A percentile compares a stretch with the other conserved stretches of the same genome.
phyloP scores from a whole-genome alignment of 257 asterid genomes.

The Primulina huaijiensis region DNA sequence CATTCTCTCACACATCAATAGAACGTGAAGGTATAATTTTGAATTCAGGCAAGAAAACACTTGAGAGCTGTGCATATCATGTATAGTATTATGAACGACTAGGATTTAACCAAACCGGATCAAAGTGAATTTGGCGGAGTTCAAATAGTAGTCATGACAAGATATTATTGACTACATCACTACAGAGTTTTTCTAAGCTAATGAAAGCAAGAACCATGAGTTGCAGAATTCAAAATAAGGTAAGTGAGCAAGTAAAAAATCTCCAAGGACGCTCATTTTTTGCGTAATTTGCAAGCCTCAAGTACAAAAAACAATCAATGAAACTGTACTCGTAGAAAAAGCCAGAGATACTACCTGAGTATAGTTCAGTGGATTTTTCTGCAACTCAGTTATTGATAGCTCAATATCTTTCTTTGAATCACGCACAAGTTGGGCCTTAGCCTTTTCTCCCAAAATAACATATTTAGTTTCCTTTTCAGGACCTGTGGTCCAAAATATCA shows the following conservation, averaged over 20 bases:
- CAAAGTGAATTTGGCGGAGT: neutral
- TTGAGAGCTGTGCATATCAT: neutral
- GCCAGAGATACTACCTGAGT: constrained; percentile 62
- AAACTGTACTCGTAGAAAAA: constrained; percentile 11
- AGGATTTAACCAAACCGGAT: neutral
- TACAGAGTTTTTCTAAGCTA: neutral
- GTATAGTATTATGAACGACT: neutral
- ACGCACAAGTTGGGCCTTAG: constrained; percentile 85
- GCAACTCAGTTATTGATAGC: constrained; percentile 69
- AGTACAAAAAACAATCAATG: neutral
- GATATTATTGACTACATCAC: neutral
- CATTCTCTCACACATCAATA: neutral
- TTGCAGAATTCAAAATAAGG: neutral
- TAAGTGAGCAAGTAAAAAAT: constrained; percentile 7
- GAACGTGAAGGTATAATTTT: neutral
- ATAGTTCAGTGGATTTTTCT: constrained; percentile 87
- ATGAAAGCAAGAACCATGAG: neutral
- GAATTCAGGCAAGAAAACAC: neutral
- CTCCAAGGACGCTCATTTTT: neutral
- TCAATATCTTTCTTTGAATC: constrained; percentile 74
- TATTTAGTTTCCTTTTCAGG: constrained; percentile 77
- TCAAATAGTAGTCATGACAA: neutral
- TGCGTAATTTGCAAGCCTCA: neutral
- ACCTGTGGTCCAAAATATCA: constrained; percentile 36
- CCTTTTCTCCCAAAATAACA: constrained; percentile 94